Base-by-base conservation (phyloP, 306 rosid species). In the Rubus parviflorus region DNA sequence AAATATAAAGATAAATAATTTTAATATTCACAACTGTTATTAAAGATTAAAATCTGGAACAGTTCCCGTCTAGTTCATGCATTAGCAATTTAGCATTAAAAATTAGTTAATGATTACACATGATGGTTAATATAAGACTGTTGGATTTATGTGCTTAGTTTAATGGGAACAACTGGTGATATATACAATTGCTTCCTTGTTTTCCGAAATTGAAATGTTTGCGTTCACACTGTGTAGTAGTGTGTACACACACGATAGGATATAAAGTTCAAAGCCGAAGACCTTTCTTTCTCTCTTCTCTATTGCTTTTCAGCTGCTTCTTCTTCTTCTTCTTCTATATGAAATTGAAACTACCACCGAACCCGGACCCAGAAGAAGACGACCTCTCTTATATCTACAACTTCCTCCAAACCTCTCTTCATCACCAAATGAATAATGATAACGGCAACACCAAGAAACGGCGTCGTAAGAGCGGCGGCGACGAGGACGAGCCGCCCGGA, bases 361-460 rank as follows among this genome's bases (percentile, higher is more conserved):
- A 38, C 8, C 52, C 76, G 17, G 45, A 57, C 73, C 77, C 70
- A 72, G 53, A 80, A 56, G 80, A 38, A 15, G 43, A 6, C 46
- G 22, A 63, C 30, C 63, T 78, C 20, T 73, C 80, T n/a, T 63
- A 11, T 60, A 19, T 76, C 66, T 57, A 38, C 82, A 19, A 12
- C 54, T 42, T 77, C 47, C 63, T 70, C 38, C 81, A 47, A 1
- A 42, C 66, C 81, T 73, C 82, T 2, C 47, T 78, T 48, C 73
- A 68, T n/a, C 41, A 30, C 52, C 83, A 83, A 75, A 87, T 87
- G 90, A 87, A 74, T 70, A 85, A 86, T 60, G 56, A 73, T 53
- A 83, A 80, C 48, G 58, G 72, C 38, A 68, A 9, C 70, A 30
- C 45, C 86, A 75, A 65, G 81, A 84, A 77, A 54, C 74, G 88